phyloP scores from a whole-genome alignment of 257 asterid genomes.

The Orobanche coerulescens region DNA sequence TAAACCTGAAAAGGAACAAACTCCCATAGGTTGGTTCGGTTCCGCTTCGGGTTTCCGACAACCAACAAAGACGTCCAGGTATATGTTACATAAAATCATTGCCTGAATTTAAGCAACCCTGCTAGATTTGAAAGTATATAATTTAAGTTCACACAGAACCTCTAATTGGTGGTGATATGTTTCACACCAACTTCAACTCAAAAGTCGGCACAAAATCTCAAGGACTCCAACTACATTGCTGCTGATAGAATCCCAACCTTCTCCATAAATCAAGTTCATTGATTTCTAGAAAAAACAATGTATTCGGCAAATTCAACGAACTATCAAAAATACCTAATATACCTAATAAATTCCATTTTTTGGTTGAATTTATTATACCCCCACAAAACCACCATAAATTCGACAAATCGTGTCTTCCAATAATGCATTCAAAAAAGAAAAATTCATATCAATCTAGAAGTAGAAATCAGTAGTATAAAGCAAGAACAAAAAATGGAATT shows the following conservation, averaged over 20 bases:
- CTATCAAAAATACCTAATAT: neutral
- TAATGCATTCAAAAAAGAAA: neutral
- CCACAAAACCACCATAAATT: neutral
- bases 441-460: neutral
- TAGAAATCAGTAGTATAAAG: neutral
- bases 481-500: slow-evolving; percentile 3
- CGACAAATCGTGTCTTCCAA: neutral
- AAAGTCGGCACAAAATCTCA: neutral
- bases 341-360: neutral
- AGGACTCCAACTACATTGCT: slow-evolving; percentile 13
- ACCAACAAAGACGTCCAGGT: too few relatives aligned
- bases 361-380: neutral
- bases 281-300: too few relatives aligned
- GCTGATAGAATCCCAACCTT: slow-evolving; percentile 5
- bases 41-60: too few relatives aligned
- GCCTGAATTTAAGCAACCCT: neutral
- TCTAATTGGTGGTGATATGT: neutral
- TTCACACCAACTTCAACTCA: slow-evolving; percentile 13
- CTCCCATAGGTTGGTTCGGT: too few relatives aligned
- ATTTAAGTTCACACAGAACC: neutral
- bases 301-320: neutral
- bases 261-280: too few relatives aligned
- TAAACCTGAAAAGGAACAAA: too few relatives aligned
- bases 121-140: neutral
- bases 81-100: neutral